Conservation (phyloP, 1,284 basidiomycete genomes). For the Ceratobasidium papillatum region DNA sequence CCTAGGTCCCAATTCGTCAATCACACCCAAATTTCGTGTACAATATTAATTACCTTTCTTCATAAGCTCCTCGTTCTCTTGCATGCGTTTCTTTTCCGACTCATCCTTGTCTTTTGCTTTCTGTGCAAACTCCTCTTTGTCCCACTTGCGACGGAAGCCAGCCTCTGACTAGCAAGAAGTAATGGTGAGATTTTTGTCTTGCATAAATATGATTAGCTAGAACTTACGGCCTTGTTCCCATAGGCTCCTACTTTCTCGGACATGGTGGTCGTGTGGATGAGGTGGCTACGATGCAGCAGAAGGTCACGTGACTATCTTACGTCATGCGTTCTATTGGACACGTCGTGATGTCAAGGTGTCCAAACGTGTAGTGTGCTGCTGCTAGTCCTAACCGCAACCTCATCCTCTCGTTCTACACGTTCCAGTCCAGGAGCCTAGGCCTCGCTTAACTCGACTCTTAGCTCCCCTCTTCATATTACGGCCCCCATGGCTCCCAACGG, state of each 20-base stretch:
- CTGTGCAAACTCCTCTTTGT: slow-evolving; percentile 82
- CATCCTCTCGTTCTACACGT: slow-evolving; percentile 7
- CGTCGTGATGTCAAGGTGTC: slow-evolving; percentile 38
- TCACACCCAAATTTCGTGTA: slow-evolving; percentile 15
- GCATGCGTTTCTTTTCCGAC: slow-evolving; percentile 81
- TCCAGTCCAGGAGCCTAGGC: background rate
- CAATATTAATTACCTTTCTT: slow-evolving; percentile 69
- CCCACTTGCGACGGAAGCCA: slow-evolving; percentile 74
- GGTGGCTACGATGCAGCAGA: background rate
- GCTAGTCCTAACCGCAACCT: slow-evolving; percentile 1
- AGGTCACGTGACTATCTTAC: slow-evolving; percentile 27
- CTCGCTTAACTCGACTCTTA: slow-evolving; percentile 15
- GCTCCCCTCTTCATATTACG: background rate
- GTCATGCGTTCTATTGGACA: slow-evolving; percentile 29
- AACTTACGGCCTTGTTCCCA: slow-evolving; percentile 60
- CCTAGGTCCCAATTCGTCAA: slow-evolving; percentile 58
- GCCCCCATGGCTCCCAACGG: slow-evolving; percentile 13
- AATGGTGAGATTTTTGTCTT: background rate
- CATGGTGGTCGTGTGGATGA: slow-evolving; percentile 55
- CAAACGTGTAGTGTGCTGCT: slow-evolving; percentile 6
- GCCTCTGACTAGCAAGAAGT: slow-evolving; percentile 14
- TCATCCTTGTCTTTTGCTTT: slow-evolving; percentile 76
- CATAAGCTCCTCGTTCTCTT: slow-evolving; percentile 83
- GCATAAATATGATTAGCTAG: background rate
- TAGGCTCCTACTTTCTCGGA: slow-evolving; percentile 69